Percentiles rank a stretch among this genome's conserved stretches.
Conservation (phyloP, 495 filamentous ascomycete species). For the Penicillium tannophilum region DNA sequence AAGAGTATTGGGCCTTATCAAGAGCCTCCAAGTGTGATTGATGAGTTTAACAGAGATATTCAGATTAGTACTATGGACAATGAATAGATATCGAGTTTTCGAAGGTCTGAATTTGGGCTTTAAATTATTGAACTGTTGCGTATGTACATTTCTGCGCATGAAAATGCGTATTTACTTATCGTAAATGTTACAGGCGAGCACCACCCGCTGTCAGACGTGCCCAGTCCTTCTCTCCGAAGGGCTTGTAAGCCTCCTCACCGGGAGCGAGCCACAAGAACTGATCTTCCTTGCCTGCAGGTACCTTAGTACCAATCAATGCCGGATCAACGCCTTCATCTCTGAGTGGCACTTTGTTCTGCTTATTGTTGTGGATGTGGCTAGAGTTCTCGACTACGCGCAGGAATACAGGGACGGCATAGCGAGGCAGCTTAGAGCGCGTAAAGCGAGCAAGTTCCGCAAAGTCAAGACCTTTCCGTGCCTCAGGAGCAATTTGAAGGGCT, state of each 20-base stretch:
- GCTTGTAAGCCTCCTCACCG: constrained; percentile 55
- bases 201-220: constrained; percentile 49
- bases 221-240: constrained; percentile 62
- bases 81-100: neutral
- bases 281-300: constrained; percentile 47
- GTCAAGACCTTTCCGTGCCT: constrained; percentile 50
- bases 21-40: constrained; percentile 26
- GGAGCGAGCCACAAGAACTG: constrained; percentile 58
- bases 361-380: constrained; percentile 77
- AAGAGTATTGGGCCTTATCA: constrained; percentile 27
- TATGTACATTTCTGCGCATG: too few species aligned
- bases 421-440: constrained; percentile 59
- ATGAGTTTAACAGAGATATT: constrained; percentile 20
- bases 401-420: constrained; percentile 79
- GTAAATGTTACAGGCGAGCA: constrained; percentile 47
- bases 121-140: neutral
- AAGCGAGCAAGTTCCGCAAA: constrained; percentile 54
- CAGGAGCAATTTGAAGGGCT: constrained; percentile 48
- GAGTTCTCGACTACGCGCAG: constrained; percentile 61
- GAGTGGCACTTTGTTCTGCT: constrained; percentile 78
- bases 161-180: neutral
- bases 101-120: too few species aligned
- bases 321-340: constrained; percentile 73
- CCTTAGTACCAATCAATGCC: constrained; percentile 49
- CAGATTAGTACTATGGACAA: neutral